phyloP scores from a whole-genome alignment of 1,284 basidiomycete species.

The Gymnopus androsaceus region DNA sequence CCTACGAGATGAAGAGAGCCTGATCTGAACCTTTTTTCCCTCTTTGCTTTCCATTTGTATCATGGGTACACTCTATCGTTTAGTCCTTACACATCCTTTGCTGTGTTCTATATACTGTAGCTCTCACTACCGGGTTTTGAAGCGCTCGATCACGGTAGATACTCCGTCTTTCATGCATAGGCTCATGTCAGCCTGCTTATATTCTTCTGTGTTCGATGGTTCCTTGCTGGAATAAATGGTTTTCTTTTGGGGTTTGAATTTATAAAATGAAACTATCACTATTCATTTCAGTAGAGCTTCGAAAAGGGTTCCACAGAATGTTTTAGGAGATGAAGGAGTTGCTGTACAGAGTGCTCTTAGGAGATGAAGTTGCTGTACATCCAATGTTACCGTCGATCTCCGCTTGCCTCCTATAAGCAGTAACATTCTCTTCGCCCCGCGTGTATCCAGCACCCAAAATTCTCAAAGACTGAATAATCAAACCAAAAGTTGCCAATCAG shows the following conservation, averaged over 20 bases:
- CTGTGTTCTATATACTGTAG: conserved; percentile 15
- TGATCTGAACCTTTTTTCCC: conserved; percentile 51
- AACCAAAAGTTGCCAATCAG: no score
- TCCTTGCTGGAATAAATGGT: background rate
- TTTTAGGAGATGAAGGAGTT: conserved; percentile 1
- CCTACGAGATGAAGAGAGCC: conserved; percentile 88
- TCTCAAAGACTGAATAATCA: no score
- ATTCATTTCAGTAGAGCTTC: background rate
- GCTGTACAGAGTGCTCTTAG: conserved; percentile 22
- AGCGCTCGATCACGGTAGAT: conserved; percentile 40
- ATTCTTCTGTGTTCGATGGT: conserved; percentile 4
- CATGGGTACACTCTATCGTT: conserved; percentile 3
- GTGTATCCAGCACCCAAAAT: conserved; percentile 19
- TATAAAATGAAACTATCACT: background rate
- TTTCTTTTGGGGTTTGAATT: background rate
- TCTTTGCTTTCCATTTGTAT: conserved; percentile 18
- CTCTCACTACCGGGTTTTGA: conserved; percentile 35
- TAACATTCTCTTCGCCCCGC: conserved; percentile 15
- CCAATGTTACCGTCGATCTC: no score
- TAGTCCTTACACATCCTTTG: conserved; percentile 1
- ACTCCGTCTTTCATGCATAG: conserved; percentile 14
- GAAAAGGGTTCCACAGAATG: background rate
- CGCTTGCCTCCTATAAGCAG: conserved; percentile 17
- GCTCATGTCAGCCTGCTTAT: conserved; percentile 14
- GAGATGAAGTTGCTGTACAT: no score